Base-by-base conservation (phyloP, 257 asterid species). In the Ballota nigra region DNA sequence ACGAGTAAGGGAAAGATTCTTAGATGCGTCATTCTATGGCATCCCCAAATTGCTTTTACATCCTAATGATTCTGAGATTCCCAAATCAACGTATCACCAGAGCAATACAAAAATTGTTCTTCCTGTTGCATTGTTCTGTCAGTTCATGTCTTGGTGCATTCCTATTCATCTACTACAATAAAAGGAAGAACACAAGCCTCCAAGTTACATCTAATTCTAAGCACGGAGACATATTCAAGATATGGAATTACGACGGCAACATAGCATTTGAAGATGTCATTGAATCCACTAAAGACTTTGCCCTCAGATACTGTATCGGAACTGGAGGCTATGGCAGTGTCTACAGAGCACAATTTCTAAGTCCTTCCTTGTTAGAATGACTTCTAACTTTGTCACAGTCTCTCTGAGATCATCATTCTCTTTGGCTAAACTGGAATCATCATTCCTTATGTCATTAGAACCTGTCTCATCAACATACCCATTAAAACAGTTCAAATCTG, bases 261-360 rank as follows among this genome's bases (percentile, higher is more conserved):
- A 78, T 78, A 0, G 71, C 70, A 0, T 67, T 60, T 5, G 34
- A 52, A 24, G 66, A 72, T 15, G 60, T 78, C 22, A 41, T 78
- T 16, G 19, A 28, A n/a, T 55, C 75, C 1, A 73, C 73, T 0
- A 51, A 10, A 28, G 68, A 73, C 29, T 78, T 78, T 8, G 65
- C 51, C 43, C 5, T 41, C 8, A 36, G 43, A 2, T 20, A 59
- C 31, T 78, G 78, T 63, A 72, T 72, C 1, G 75, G 82, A 0
- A 66, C 65, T 1, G 78, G 78, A 6, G 73, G 78, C 51, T 66
- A 58, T 2, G 78, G 75, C 1, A 72, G 40, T 18, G 82, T 78
- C 13, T 78, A 78, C 34, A 78, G 52, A 59, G 78, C 75, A 16
- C 12, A 67, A 24, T 52, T 72, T 13, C 63, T 72, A 0, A 61